Percentiles rank a stretch among this genome's conserved stretches.
These are phyloP conservation scores for Colletotrichum salicis DNA, from an alignment of 2,329 filamentous ascomycete species.

Conservation along the genomic window DNA sequence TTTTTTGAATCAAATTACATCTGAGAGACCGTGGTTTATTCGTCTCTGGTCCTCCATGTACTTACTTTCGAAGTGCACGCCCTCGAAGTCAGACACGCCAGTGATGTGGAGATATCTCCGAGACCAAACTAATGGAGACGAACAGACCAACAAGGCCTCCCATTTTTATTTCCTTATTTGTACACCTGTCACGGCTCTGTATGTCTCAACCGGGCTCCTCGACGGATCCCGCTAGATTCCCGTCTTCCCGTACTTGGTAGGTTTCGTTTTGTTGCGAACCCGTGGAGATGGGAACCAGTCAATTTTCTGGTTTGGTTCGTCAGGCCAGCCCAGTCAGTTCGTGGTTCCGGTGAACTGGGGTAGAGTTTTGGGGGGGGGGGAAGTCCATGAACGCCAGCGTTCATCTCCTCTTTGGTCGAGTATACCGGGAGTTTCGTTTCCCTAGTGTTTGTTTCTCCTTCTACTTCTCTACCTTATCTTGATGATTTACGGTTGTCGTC, in stretches of 20 bases:
- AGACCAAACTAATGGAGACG: not conserved
- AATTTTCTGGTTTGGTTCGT: too few relatives aligned
- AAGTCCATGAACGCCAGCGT: too few relatives aligned
- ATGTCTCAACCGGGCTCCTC: constrained; percentile 12
- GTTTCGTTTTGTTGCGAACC: not conserved
- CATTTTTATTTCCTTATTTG: not conserved
- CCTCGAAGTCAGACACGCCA: not conserved
- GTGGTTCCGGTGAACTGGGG: not conserved
- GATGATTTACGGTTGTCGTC: not conserved
- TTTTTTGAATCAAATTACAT: not conserved
- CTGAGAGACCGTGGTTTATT: not conserved
- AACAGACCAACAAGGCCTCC: not conserved
- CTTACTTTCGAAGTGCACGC: not conserved
- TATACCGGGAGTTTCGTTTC: too few relatives aligned
- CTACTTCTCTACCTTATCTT: too few relatives aligned
- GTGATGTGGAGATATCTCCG: too few relatives aligned
- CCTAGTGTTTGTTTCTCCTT: too few relatives aligned
- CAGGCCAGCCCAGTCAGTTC: not conserved
- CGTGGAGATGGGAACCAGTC: not conserved
- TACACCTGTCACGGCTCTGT: not conserved
- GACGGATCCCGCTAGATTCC: constrained; percentile 32
- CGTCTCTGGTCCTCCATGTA: not conserved
- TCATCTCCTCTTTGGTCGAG: too few relatives aligned
- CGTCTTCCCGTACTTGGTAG: constrained; percentile 23
- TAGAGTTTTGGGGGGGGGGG: not conserved